phyloP scores from a whole-genome alignment of 805 yeast genomes.

The Starmerella vaccinii region DNA sequence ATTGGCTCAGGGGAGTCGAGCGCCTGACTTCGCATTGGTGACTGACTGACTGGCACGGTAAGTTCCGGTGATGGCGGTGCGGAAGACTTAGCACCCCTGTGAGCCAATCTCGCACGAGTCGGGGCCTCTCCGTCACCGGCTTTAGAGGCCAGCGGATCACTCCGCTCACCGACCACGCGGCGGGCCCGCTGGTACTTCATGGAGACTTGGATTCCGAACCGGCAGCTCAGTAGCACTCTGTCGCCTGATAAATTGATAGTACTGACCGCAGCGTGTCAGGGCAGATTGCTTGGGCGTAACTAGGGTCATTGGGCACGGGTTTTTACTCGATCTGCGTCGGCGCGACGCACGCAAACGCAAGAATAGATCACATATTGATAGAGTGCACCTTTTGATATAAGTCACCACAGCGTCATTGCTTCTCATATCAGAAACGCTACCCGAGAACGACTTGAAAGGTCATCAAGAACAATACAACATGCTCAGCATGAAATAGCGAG shows the following conservation, averaged over 20 bases:
- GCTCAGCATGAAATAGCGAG: no score
- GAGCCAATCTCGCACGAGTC: no score
- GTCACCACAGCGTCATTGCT: no score
- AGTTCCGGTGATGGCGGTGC: no score
- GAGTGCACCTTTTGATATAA: background rate
- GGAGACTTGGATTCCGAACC: no score
- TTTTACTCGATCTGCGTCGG: background rate
- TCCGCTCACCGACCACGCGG: background rate
- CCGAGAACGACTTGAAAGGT: no score
- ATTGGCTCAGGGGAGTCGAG: background rate
- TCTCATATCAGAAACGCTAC: no score
- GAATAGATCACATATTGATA: background rate
- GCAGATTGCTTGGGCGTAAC: background rate
- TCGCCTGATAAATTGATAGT: background rate
- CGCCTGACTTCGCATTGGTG: no score
- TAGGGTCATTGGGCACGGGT: background rate
- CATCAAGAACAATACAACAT: no score
- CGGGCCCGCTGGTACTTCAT: slow-evolving; percentile 5
- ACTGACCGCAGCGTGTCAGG: background rate
- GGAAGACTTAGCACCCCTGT: no score
- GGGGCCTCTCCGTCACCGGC: no score
- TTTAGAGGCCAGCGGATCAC: background rate
- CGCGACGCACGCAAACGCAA: background rate
- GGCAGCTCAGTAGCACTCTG: background rate
- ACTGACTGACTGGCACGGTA: no score